Conservation (phyloP, 1,284 basidiomycete species). For the Marasmius oreades region DNA sequence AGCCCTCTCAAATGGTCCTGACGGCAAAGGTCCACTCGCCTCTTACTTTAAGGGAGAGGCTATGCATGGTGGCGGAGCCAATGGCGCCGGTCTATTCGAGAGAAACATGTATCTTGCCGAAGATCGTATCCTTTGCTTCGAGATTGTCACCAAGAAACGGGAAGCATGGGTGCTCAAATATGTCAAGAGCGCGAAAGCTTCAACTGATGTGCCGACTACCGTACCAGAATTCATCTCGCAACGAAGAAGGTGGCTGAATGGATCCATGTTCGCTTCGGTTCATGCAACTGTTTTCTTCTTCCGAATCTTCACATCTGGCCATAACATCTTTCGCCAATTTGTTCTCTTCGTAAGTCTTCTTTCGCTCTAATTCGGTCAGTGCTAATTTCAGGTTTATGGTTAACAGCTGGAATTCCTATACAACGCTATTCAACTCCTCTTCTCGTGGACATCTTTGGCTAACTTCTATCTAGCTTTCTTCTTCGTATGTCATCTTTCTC, state of each 20-base stretch:
- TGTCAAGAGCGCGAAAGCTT: constrained; percentile 87
- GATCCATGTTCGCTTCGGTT: constrained; percentile 82
- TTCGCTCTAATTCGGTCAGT: not conserved
- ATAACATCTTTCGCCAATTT: constrained; percentile 82
- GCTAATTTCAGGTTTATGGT: constrained; percentile 6
- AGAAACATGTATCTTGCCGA: constrained; percentile 91
- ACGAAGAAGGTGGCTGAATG: constrained; percentile 88
- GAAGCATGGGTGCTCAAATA: constrained; percentile 87
- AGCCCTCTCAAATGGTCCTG: constrained; percentile 76
- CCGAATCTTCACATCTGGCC: constrained; percentile 89
- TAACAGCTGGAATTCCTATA: constrained; percentile 76
- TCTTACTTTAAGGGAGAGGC: constrained; percentile 90
- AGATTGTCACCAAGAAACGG: constrained; percentile 91
- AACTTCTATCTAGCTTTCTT: constrained; percentile 84
- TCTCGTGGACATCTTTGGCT: constrained; percentile 81
- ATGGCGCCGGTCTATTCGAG: constrained; percentile 72
- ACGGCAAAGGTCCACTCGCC: constrained; percentile 85
- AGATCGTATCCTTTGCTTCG: constrained; percentile 96
- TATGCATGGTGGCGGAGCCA: constrained; percentile 68
- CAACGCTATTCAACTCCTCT: constrained; percentile 74
- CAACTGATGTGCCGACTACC: constrained; percentile 83
- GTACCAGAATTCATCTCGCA: constrained; percentile 90
- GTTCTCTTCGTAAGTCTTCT: constrained; percentile 53
- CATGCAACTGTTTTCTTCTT: constrained; percentile 85
- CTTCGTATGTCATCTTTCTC: constrained; percentile 52